Evolutionary conservation across 2,329 filamentous ascomycete species (phyloP), one percentile per base, ranked within the genome.

Genomic region (Cordyceps cateniannulata): DNA sequence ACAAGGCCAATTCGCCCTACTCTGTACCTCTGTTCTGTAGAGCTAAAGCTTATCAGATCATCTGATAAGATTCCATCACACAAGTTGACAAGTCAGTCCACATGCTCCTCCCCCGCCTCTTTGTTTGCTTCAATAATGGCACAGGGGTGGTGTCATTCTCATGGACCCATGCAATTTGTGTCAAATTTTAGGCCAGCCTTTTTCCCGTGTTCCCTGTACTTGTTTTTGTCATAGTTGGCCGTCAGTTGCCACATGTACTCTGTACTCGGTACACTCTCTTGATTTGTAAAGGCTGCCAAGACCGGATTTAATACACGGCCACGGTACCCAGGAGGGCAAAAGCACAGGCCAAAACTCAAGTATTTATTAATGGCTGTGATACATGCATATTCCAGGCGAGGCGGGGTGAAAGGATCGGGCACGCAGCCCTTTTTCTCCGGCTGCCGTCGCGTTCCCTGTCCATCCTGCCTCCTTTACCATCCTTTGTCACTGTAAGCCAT

Each of bases 61-160:
- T 62, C 60, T 53, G 60, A 62, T 62, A 62, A 58, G 48, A 62
- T 58, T 40, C 29, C 18, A 49, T 40, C 56, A 40, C 25, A 18
- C 25, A 32, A 16, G 14, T 27, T 14, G 48, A 18, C 25, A 32
- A 16, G 14, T 27, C n/a, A 10, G 35, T 8, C 40, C 16, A 22
- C 18, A 25, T 40, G 5, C 20, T 22, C 10, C 40, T n/a, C 18
- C 32, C 29, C 45, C 32, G 9, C 25, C 44, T 12, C n/a, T 42
- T 35, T 16, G 1, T n/a, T 12, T 29, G 27, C 40, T 44, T 44
- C 18, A n/a, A 16, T 27, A 8, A 8, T 16, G 12, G 24, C 35
- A 42, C 9, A 42, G 16, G 10, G 10, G 20, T 32, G 29, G 9
- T 24, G 22, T 42, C 3, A 22, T 47, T 8, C 5, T 24, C 20